These are phyloP conservation scores for Diplocarpon rosae DNA, from an alignment of 2,329 filamentous ascomycete genomes.

Conservation along the genomic window DNA sequence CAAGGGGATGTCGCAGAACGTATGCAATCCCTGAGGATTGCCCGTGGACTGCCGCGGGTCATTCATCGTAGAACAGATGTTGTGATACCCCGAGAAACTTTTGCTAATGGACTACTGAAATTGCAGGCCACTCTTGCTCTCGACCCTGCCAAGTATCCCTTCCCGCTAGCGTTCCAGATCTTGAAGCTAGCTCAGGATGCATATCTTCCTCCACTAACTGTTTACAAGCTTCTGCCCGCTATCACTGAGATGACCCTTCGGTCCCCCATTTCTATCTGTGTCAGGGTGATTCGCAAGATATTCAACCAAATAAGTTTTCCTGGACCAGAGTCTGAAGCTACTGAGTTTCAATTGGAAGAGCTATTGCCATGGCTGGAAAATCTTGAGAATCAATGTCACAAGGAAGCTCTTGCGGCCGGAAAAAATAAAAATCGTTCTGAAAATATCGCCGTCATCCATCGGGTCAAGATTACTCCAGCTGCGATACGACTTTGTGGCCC, in stretches of 20 bases:
- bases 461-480: constrained; percentile 43
- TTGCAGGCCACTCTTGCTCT: constrained; percentile 20
- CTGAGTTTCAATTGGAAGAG: constrained; percentile 29
- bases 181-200: constrained; percentile 53
- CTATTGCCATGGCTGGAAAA: constrained; percentile 28
- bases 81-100: not conserved
- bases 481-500: constrained; percentile 47
- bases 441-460: constrained; percentile 21
- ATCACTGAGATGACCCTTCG: constrained; percentile 22
- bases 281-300: constrained; percentile 42
- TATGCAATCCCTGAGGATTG: not conserved
- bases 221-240: constrained; percentile 35
- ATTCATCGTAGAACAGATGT: not conserved
- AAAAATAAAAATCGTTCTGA: constrained; percentile 1
- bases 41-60: not conserved
- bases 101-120: constrained; percentile 7
- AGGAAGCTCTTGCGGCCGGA: not conserved
- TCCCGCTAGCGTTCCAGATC: constrained; percentile 48
- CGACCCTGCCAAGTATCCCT: constrained; percentile 31
- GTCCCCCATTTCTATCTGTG: constrained; percentile 33
- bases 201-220: constrained; percentile 45
- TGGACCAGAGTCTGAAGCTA: constrained; percentile 37
- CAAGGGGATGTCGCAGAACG: not conserved
- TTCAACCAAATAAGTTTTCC: constrained; percentile 42
- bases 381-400: not conserved